Conservation (phyloP, 2,329 filamentous ascomycete genomes). For the Neurospora crassa region DNA sequence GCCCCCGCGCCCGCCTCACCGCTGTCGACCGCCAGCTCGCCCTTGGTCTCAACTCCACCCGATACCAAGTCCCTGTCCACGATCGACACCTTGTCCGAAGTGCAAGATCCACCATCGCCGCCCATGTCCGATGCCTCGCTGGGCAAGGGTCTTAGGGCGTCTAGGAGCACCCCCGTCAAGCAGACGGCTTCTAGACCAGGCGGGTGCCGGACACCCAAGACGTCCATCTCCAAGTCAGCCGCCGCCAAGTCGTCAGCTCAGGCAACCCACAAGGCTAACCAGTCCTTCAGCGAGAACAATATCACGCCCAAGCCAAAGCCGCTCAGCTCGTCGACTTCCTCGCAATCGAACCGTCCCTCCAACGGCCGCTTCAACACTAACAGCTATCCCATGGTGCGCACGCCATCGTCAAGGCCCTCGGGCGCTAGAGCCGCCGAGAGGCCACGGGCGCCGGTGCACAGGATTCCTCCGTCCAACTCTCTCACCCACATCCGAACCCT, state of each 20-base stretch:
- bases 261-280: constrained; percentile 34
- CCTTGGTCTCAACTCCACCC: constrained; percentile 80
- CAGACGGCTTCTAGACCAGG: background rate
- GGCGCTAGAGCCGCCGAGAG: constrained; percentile 36
- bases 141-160: constrained; percentile 22
- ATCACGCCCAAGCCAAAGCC: constrained; percentile 43
- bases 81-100: constrained; percentile 49
- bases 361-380: constrained; percentile 25
- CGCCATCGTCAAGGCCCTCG: constrained; percentile 34
- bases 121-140: constrained; percentile 81
- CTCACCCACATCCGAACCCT: constrained; percentile 88
- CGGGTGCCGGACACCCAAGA: constrained; percentile 5
- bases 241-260: constrained; percentile 35
- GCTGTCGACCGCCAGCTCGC: constrained; percentile 80
- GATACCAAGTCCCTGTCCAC: constrained; percentile 55
- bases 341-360: constrained; percentile 29
- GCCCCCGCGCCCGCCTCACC: constrained; percentile 67
- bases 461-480: constrained; percentile 54
- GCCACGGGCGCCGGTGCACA: constrained; percentile 39
- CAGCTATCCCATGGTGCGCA: constrained; percentile 20
- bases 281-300: constrained; percentile 45
- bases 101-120: constrained; percentile 82
- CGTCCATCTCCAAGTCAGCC: constrained; percentile 29
- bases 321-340: constrained; percentile 26
- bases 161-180: constrained; percentile 22